Evolutionary conservation across 495 filamentous ascomycete species (phyloP).

Genomic region (Filosporella fistucella): DNA sequence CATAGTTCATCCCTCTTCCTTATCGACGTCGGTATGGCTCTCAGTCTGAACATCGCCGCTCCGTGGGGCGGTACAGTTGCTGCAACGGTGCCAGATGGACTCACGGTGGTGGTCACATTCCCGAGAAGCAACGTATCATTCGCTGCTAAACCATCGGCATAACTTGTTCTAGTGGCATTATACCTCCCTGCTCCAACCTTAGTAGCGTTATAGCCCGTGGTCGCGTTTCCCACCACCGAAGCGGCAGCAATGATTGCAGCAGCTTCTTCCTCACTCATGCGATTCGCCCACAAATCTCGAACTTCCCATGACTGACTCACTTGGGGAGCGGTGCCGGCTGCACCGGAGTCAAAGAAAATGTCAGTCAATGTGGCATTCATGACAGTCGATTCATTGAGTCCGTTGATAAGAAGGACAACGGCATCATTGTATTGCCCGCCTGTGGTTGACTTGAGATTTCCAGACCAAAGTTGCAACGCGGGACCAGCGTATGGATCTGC

Average conservation of each 20-base stretch:
- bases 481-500: constrained; percentile 27
- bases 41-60: constrained; percentile 40
- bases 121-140: constrained; percentile 38
- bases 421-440: constrained; percentile 38
- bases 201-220: constrained; percentile 30
- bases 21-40: constrained; percentile 25
- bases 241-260: constrained; percentile 35
- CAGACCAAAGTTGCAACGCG: constrained; percentile 47
- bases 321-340: constrained; percentile 33
- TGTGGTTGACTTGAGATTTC: constrained; percentile 29
- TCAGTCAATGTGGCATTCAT: constrained; percentile 50
- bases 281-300: constrained; percentile 51
- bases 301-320: constrained; percentile 43
- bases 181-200: constrained; percentile 23
- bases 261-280: constrained; percentile 43
- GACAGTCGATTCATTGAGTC: constrained; percentile 28
- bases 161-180: constrained; percentile 37
- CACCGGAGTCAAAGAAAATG: constrained; percentile 45
- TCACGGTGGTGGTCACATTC: constrained; percentile 34
- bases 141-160: constrained; percentile 33
- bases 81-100: constrained; percentile 32
- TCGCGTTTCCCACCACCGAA: constrained; percentile 22
- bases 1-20: constrained; percentile 42
- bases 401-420: constrained; percentile 45
- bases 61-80: constrained; percentile 40